Evolutionary conservation across 2,329 filamentous ascomycete species (phyloP).

Genomic region (Chrysosporium queenslandicum): DNA sequence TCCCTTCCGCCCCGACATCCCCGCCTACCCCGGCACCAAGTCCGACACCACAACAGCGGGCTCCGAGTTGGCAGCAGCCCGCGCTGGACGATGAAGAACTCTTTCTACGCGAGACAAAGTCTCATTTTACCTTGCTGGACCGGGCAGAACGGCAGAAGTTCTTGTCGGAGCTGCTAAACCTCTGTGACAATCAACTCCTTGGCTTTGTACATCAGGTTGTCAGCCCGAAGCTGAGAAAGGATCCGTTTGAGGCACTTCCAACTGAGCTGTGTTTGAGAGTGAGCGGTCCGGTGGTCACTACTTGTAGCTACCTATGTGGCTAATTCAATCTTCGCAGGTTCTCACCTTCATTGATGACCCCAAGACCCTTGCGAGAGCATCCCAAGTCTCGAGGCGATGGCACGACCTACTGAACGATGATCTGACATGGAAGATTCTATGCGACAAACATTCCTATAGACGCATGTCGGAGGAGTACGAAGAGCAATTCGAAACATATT

Average conservation of each 20-base stretch:
- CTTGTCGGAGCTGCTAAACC: conserved; percentile 77
- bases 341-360: conserved; percentile 96
- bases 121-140: conserved; percentile 69
- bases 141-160: conserved; percentile 68
- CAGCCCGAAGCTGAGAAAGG: conserved; percentile 85
- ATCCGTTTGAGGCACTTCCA: conserved; percentile 84
- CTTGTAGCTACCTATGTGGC: background rate
- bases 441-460: conserved; percentile 87
- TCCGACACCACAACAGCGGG: conserved; percentile 52
- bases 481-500: conserved; percentile 39
- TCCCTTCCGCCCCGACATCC: conserved; percentile 55
- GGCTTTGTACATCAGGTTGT: conserved; percentile 97
- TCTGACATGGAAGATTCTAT: conserved; percentile 96
- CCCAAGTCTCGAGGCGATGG: conserved; percentile 94
- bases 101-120: conserved; percentile 66
- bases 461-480: conserved; percentile 42
- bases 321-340: conserved; percentile 47
- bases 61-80: conserved; percentile 40
- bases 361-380: conserved; percentile 81
- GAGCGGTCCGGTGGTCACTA: too few species aligned
- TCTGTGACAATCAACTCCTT: conserved; percentile 89
- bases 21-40: conserved; percentile 59
- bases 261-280: conserved; percentile 87
- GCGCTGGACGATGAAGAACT: conserved; percentile 63
- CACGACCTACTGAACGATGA: conserved; percentile 88